Conservation (phyloP, 202 grass and related monocot species). For the Panicum virgatum region DNA sequence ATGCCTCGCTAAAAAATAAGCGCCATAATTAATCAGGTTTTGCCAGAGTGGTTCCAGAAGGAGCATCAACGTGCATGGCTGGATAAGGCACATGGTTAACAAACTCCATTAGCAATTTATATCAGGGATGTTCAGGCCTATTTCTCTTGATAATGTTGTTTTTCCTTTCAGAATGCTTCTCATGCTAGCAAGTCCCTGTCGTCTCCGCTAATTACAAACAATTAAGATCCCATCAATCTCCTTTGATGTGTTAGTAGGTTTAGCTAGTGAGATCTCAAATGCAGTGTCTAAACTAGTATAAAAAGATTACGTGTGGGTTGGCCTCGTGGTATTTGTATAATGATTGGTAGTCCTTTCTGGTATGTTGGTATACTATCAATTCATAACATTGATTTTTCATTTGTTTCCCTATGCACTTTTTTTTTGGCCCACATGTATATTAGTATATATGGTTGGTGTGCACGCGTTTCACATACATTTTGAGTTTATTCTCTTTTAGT, state of each 20-base stretch:
- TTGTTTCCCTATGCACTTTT: too few relatives aligned
- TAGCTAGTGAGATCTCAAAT: background rate
- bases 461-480: background rate
- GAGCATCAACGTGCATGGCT: background rate
- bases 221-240: background rate
- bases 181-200: background rate
- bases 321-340: slow-evolving; percentile 1
- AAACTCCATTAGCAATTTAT: background rate
- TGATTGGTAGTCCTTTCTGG: background rate
- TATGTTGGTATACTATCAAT: background rate
- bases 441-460: background rate
- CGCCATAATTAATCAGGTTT: background rate
- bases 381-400: background rate
- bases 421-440: background rate
- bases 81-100: background rate
- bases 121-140: background rate
- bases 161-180: background rate
- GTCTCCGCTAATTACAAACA: background rate
- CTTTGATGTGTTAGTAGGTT: background rate
- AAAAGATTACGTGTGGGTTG: background rate
- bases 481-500: background rate
- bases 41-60: background rate
- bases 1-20: background rate
- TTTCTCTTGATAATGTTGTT: background rate
- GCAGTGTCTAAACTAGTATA: background rate